Conservation (phyloP, 83 land plant genomes). For the Picea mariana region DNA sequence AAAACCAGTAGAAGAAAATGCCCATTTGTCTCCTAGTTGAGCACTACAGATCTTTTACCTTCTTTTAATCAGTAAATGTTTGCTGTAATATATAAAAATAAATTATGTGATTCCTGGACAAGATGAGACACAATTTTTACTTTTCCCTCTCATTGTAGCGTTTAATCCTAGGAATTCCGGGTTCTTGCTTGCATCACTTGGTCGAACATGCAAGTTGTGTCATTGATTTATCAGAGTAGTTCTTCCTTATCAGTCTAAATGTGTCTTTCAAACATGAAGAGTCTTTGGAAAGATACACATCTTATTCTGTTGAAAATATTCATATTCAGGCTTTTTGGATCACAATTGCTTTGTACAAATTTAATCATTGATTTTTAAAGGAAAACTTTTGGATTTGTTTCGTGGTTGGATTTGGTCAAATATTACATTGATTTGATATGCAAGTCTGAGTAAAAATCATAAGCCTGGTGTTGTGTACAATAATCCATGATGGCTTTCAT, state of each 20-base stretch:
- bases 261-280: neutral
- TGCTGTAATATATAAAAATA: neutral
- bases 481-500: no score
- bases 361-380: neutral
- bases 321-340: neutral
- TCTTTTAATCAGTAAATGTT: neutral
- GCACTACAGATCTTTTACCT: neutral
- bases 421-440: no score
- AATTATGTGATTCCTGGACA: neutral
- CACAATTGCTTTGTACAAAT: neutral
- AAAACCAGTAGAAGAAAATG: conserved; percentile 33
- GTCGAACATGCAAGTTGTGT: neutral
- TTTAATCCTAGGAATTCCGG: neutral
- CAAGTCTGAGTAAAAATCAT: no score
- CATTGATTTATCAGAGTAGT: neutral
- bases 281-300: no score
- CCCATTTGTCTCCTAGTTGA: neutral
- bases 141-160: neutral
- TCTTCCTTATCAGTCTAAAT: neutral
- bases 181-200: neutral
- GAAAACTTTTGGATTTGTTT: no score
- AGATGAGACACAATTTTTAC: neutral
- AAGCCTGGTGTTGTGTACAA: no score
- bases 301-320: no score
- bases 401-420: no score